Evolutionary conservation across 257 asterid genomes (phyloP).

Genomic region (Petunia secreta): DNA sequence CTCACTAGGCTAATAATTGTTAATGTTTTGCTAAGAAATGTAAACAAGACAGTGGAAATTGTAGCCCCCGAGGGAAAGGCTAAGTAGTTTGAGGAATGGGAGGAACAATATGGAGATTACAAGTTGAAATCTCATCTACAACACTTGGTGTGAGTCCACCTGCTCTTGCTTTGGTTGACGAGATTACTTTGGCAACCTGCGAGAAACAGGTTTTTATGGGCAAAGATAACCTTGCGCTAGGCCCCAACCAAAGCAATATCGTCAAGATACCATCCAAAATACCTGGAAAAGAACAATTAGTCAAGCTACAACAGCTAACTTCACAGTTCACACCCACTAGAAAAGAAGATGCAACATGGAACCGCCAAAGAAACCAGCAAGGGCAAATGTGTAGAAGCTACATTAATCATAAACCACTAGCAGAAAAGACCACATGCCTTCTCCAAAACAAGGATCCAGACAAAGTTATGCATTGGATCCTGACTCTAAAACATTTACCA

Average conservation of each 20-base stretch:
- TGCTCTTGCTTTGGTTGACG: background rate
- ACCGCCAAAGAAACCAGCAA: background rate
- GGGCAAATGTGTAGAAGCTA: background rate
- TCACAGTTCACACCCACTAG: background rate
- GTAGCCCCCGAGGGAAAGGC: background rate
- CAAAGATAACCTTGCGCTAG: background rate
- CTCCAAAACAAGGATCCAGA: background rate
- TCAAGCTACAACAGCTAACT: background rate
- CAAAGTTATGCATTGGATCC: background rate
- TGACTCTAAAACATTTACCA: background rate
- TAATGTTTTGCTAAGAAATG: background rate
- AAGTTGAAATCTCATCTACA: background rate
- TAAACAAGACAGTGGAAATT: background rate
- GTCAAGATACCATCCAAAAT: background rate
- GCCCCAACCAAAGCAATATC: conserved; percentile 1
- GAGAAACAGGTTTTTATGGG: background rate
- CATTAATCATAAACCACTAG: background rate
- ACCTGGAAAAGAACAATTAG: background rate
- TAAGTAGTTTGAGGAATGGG: background rate
- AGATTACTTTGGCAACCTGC: background rate
- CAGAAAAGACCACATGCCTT: background rate
- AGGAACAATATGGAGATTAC: background rate
- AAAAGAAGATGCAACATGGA: background rate
- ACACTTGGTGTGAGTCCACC: background rate
- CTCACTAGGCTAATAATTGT: background rate